These are phyloP conservation scores for Pisolithus orientalis DNA, from an alignment of 768 basidiomycete genomes.

Conservation along the genomic window DNA sequence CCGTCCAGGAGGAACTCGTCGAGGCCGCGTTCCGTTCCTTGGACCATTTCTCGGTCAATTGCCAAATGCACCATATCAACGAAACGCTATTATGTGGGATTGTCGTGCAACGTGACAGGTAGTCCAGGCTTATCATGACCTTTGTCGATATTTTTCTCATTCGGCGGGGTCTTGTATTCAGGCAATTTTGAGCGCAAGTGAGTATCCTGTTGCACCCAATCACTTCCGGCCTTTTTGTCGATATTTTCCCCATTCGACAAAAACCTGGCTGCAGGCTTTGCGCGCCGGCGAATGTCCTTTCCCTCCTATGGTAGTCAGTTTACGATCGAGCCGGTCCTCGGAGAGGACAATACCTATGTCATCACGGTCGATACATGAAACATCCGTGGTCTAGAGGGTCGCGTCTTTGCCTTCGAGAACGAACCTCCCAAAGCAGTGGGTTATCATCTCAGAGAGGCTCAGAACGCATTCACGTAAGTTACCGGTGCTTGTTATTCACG, in stretches of 20 bases:
- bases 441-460: no score
- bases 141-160: slow-evolving; percentile 36
- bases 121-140: slow-evolving; percentile 26
- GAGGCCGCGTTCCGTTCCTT: slow-evolving; percentile 42
- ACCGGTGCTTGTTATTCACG: no score
- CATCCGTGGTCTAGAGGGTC: no score
- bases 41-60: slow-evolving; percentile 35
- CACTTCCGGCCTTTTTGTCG: neutral
- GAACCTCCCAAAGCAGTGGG: no score
- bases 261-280: slow-evolving; percentile 21
- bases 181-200: no score
- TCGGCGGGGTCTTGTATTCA: no score
- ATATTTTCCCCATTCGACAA: slow-evolving; percentile 35
- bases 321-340: neutral
- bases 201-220: slow-evolving; percentile 6
- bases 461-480: neutral
- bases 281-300: neutral
- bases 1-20: slow-evolving; percentile 39
- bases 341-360: neutral
- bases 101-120: slow-evolving; percentile 17
- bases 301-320: slow-evolving; percentile 33
- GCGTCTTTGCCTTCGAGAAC: no score
- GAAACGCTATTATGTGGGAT: slow-evolving; percentile 41
- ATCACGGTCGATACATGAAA: no score
- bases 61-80: slow-evolving; percentile 37